Base-by-base conservation (phyloP, 176 grass and related monocot genomes). In the Thinopyrum elongatum region DNA sequence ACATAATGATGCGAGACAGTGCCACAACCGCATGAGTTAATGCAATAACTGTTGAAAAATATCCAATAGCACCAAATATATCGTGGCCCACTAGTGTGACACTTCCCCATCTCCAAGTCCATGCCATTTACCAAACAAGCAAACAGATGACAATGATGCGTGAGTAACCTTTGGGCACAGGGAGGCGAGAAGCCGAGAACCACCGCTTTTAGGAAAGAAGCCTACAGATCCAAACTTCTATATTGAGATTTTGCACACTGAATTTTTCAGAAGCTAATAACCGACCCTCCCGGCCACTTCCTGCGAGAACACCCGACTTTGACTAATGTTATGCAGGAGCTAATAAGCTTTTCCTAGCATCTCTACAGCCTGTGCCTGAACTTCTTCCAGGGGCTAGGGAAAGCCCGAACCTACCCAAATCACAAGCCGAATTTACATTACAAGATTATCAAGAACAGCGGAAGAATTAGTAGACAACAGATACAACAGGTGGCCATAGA, bases 21-120 rank as follows among this genome's bases (percentile, higher is more conserved):
- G n/a, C 38, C 2, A 4, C 71, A 41, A 28, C 28, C 39, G 8
- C 39, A 84, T 19, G 34, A 80, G 22, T 25, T 33, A 66, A 8
- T 38, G 29, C 3, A 60, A 39, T 77, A 70, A 89, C 27, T 62
- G 28, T 62, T 44, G 8, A 75, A 38, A 44, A 77, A 77, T 39
- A 51, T 62, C 36, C 30, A 82, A 74, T 23, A 17, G 28, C 21
- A 86, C 13, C 44, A 69, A 75, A 75, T 76, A 68, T 61, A 57
- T 58, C 19, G 2, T 58, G 33, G 30, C 66, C 33, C 8, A 75
- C 34, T 67, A 38, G 30, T 22, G 28, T 41, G 30, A 3, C 2
- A 73, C 23, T 30, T 9, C 3, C 26, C 41, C 17, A 73, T 39
- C 22, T 42, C 26, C 29, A 65, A 77, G 46, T 5, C 27, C 13